These are phyloP conservation scores for Catenaria anguillulae DNA, from an alignment of 371 early-diverging fungal genomes.

Conservation along the genomic window DNA sequence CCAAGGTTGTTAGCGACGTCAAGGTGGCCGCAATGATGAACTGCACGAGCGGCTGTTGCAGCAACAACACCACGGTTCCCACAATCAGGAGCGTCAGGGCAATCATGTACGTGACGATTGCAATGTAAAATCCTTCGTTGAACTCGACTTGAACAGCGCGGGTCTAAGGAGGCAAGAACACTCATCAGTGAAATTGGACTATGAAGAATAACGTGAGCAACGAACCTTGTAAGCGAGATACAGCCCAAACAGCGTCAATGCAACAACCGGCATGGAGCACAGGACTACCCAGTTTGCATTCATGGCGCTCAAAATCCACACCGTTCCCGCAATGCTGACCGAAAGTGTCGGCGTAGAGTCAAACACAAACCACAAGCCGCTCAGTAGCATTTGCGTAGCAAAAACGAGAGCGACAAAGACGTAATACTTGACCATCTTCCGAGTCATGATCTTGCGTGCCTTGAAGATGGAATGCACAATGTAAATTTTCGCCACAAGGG, in stretches of 20 bases:
- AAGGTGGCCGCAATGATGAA: background rate
- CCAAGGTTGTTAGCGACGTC: background rate
- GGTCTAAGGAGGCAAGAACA: background rate
- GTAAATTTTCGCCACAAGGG: background rate
- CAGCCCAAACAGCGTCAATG: background rate
- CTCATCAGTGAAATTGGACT: too few species aligned
- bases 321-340: background rate
- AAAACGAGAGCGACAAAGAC: background rate
- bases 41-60: background rate
- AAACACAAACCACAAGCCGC: background rate
- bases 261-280: background rate
- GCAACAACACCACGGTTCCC: background rate
- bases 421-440: background rate
- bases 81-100: background rate
- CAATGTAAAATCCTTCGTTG: background rate
- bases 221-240: background rate
- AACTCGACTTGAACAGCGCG: background rate
- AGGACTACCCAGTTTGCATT: background rate
- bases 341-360: background rate
- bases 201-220: too few species aligned
- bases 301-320: background rate
- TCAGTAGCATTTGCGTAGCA: background rate
- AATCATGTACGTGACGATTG: background rate
- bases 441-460: too few species aligned
- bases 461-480: background rate